Percentiles rank a stretch among this genome's conserved stretches.
phyloP scores from a whole-genome alignment of 2,329 filamentous ascomycete species.

The Parascedosporium putredinis region DNA sequence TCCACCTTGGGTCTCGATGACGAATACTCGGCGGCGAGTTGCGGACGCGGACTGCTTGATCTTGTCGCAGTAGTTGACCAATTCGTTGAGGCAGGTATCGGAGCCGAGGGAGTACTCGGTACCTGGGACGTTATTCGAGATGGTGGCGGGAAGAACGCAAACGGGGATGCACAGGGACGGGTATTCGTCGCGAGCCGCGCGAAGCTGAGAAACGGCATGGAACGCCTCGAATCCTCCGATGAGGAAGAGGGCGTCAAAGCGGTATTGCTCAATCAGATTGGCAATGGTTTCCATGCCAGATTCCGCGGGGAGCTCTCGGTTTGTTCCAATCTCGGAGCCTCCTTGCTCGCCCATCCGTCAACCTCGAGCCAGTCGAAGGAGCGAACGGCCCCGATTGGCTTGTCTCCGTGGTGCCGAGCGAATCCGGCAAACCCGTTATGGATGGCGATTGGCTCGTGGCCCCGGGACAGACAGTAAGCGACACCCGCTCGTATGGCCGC shows the following conservation, averaged over 20 bases:
- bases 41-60: slow-evolving; percentile 96
- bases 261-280: slow-evolving; percentile 71
- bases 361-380: slow-evolving; percentile 88
- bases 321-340: slow-evolving; percentile 95
- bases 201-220: slow-evolving; percentile 79
- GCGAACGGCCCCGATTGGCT: slow-evolving; percentile 71
- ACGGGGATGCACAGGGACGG: slow-evolving; percentile 87
- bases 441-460: slow-evolving; percentile 87
- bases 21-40: slow-evolving; percentile 85
- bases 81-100: slow-evolving; percentile 90
- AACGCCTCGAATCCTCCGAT: slow-evolving; percentile 96
- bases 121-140: slow-evolving; percentile 96
- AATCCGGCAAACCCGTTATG: slow-evolving; percentile 96
- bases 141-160: slow-evolving; percentile 84
- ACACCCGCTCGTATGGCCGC: slow-evolving; percentile 88
- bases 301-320: slow-evolving; percentile 81
- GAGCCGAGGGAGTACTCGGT: slow-evolving; percentile 96
- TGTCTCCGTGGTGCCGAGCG: slow-evolving; percentile 77
- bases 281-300: slow-evolving; percentile 75
- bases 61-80: slow-evolving; percentile 92
- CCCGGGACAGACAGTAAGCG: slow-evolving; percentile 80
- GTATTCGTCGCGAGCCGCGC: slow-evolving; percentile 67
- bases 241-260: slow-evolving; percentile 84
- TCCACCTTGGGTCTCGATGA: slow-evolving; percentile 95
- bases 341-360: slow-evolving; percentile 90